Base-by-base conservation (phyloP, 148 eudicot species). In the Rhododendron henanense region DNA sequence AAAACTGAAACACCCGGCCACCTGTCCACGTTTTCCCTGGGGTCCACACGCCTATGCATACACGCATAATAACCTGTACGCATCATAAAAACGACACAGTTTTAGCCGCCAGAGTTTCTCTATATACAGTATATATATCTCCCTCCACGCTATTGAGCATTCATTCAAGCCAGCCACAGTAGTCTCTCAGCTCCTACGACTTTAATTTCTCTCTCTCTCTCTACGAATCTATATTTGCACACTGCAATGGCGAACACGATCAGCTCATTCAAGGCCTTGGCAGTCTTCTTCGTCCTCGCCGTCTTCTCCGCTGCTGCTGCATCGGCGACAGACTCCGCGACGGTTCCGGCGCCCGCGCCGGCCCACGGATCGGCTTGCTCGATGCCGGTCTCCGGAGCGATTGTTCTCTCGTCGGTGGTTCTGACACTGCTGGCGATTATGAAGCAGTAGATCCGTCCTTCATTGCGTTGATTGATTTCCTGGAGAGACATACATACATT, bases 321-420 rank as follows among this genome's bases (percentile, higher is more conserved):
- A 5, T 84, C 85, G 3, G 88, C 89, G 35, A 86, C 78, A 48
- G 91, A 59, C 16, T 2, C 31, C 15, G 83, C 7, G 10, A 73
- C 53, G 79, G 73, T 67, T 11, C 85, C 82, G 7, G 78, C 87
- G 0, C 21, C 18, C 13, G 74, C 87, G 14, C 88, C 88, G 21
- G 18, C 31, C 0, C 2, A 14, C 1, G 86, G 84, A 21, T 81
- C 89, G 0, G 88, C 84, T 19, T 83, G 65, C 87, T 85, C 89
- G 0, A 0, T 77, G 35, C 79, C 89, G 13, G 44, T 81, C 25
- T 90, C 90, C 4, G 85, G 73, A 15, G 81, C 83, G n/a, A 6
- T 78, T 35, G 21, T 88, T 19, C 28, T 57, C 45, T 83, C 88
- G 5, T 90, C 89, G 2, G 67, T 88, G 90, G 81, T 73, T 55